Base-by-base conservation (phyloP, 495 filamentous ascomycete genomes). In the Penicillium cinerascens region DNA sequence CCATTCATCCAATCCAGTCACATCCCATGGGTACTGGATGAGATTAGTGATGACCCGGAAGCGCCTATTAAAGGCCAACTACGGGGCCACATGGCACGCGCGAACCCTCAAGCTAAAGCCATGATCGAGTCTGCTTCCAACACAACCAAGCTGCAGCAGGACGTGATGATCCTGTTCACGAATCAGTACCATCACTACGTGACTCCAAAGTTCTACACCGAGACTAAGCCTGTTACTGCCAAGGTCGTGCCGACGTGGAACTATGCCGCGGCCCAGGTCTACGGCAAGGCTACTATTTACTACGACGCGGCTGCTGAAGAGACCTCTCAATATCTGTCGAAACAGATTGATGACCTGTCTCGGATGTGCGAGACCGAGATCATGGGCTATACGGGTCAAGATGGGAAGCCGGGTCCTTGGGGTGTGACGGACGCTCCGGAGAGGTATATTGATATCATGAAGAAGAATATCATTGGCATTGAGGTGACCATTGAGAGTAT, bases 171-270 rank as follows among this genome's bases (percentile, higher is more conserved):
- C n/a, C 64, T 83, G 8, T 83, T 83, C 66, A 82, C 66, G 11
- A 65, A 60, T 0, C 57, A 69, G 1, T 54, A 65, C 3, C 68
- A 81, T 29, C 73, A 77, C 62, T 83, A 83, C 55, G 72, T 83
- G 40, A 83, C 78, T 10, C 79, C 80, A 2, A 78, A 81, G 44
- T 81, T 79, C 65, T 83, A 81, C 64, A 68, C 61, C 16, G 72
- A 78, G 49, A 84, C 81, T 4, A 84, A 82, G 51, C 80, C 78
- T 0, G 56, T 27, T 2, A 77, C 74, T 0, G 79, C 70, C 16
- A 83, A 83, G 51, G 79, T 82, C 4, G 78, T 82, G 8, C 78
- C 78, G 15, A 83, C 80, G 0, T 83, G 80, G 80, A 77, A 82
- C 58, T 82, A 82, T 54, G 59, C 76, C 4, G 78, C 79, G 1